These are phyloP conservation scores for Pleurostoma richardsiae DNA, from an alignment of 2,329 filamentous ascomycete species.

Conservation along the genomic window DNA sequence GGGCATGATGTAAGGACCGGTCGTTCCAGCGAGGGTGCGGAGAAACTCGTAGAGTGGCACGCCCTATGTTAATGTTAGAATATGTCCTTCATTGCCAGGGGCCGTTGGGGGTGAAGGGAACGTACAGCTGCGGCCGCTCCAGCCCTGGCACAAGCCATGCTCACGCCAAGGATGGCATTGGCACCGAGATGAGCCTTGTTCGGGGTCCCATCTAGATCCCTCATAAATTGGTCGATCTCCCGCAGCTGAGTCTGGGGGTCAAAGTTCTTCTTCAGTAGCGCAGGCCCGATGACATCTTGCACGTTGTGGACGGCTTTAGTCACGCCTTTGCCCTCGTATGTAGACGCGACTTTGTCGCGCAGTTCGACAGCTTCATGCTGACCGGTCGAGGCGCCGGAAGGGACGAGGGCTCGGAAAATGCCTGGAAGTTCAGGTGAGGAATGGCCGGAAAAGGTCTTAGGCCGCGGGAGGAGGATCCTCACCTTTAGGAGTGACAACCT, in stretches of 20 bases:
- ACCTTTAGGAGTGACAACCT: conserved; percentile 19
- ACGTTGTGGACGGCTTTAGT: conserved; percentile 51
- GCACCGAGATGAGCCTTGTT: conserved; percentile 56
- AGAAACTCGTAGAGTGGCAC: conserved; percentile 55
- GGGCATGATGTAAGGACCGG: conserved; percentile 49
- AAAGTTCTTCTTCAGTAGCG: conserved; percentile 45
- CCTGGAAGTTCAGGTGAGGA: conserved; percentile 11
- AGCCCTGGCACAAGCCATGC: conserved; percentile 54
- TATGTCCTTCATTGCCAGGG: background rate
- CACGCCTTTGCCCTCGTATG: conserved; percentile 51
- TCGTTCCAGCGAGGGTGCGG: conserved; percentile 44
- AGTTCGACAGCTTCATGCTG: conserved; percentile 26
- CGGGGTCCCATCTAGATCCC: conserved; percentile 49
- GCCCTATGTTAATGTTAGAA: conserved; percentile 18
- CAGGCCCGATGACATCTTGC: conserved; percentile 47
- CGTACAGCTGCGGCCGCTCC: conserved; percentile 44
- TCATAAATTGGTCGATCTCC: conserved; percentile 47
- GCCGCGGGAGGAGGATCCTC: background rate
- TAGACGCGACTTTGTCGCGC: conserved; percentile 43
- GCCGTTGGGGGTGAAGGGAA: background rate
- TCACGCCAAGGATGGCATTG: conserved; percentile 56
- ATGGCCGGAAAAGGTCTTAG: background rate
- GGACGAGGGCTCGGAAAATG: conserved; percentile 22
- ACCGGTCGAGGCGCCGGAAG: conserved; percentile 27
- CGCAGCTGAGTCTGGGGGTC: conserved; percentile 47